Evolutionary conservation across 352 stramenopile species (phyloP), one percentile per base, ranked within the genome.

Genomic region (Phytopythium ostracodes): DNA sequence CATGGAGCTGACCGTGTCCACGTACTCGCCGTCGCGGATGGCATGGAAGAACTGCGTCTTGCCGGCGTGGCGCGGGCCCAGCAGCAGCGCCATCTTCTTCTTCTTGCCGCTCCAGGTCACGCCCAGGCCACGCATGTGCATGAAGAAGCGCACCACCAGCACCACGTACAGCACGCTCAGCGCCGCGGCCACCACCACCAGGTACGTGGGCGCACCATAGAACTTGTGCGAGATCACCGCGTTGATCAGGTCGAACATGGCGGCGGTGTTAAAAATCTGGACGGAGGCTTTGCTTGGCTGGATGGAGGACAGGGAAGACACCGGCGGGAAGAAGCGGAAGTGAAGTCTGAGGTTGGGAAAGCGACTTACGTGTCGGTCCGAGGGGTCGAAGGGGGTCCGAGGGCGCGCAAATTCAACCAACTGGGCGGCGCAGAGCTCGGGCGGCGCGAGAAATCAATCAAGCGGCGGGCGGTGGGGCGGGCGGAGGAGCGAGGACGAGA

Each of bases 21-120:
- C 68, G 60, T 82, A 74, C 54, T 73, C 51, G 52, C 84, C 83
- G 59, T 93, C 76, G 29, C 79, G 79, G 31, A 96, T 71, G 52
- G 82, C 73, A 64, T 96, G 84, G 70, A 93, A 91, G 59, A 96
- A 81, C 63, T 79, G 72, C 54, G 87, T 94, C 77, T 96, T 96
- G 70, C 87, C 87, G 31, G 78, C 74, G 65, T 84, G 71, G 24
- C 72, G 71, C 31, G 87, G 70, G 8, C 87, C 87, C 18, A 93
- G 49, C 35, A 96, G 59, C 44, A 96, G 67, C 60, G 79, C 70
- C 55, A 81, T 87, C 65, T 89, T 84, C 22, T 77, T 76, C 69
- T 89, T 90, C 67, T 89, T 92, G 65, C 80, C 83, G 53, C 72
- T 78, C 63, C 79, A 85, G 61, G 69, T 82, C 64, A 89, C 79